Base-by-base conservation (phyloP, 176 grass and related monocot genomes). In the Avena atlantica region DNA sequence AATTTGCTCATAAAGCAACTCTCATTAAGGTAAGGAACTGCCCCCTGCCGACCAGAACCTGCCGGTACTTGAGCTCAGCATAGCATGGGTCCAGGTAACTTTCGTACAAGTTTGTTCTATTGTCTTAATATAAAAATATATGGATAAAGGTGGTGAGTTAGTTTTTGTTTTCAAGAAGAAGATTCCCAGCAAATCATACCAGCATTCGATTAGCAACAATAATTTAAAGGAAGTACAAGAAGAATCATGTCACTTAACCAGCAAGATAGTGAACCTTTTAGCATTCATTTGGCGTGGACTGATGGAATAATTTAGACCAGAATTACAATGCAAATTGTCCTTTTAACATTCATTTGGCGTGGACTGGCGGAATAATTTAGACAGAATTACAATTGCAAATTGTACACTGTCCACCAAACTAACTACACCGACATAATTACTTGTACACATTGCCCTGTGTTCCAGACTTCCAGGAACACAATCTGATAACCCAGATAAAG, bases 1-100 rank as follows among this genome's bases (percentile, higher is more conserved):
- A 84, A 65, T 66, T 65, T 87, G 23, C 20, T 89, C 49, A 81
- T 24, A 47, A 85, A 60, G 36, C 25, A 83, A 86, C 76, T 79
- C 50, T 49, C 19, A 27, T 66, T 44, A 65, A 84, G 75, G 66
- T 12, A 89, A 62, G 53, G 15, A 42, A 74, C 20, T 65, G 45
- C 29, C 52, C 34, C 34, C 78, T 59, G 59, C 70, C 70, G 60
- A 86, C 60, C 24, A n/a, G 50, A 42, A 59, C 8, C 17, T 56
- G 45, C 36, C 13, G 8, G 16, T 51, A 17, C 16, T 44, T 50
- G 55, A 62, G 51, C 23, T 49, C 49, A 84, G 19, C 52, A 57
- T 45, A 75, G 58, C 56, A 78, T 36, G 14, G 23, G 34, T 57
- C 8, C 40, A 90, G 27, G 63, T 86, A 76, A 63, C 61, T 40